Percentiles rank a stretch among this genome's conserved stretches.
phyloP scores from a whole-genome alignment of 1,284 basidiomycete genomes.

The Puccinia sorghi region DNA sequence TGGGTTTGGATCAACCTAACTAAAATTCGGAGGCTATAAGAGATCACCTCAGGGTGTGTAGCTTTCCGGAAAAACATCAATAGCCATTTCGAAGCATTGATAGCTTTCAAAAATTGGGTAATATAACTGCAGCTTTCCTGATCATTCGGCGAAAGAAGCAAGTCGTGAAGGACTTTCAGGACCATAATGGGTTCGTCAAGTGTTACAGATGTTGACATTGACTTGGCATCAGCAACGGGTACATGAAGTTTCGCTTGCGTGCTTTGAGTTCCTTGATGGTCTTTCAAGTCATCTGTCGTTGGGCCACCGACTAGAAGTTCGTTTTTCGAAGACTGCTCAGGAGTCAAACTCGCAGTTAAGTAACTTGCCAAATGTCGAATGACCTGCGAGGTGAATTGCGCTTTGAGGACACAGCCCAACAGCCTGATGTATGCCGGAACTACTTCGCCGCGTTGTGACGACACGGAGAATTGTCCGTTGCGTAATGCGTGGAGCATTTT shows the following conservation, averaged over 20 bases:
- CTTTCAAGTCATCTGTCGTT: background rate
- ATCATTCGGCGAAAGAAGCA: conserved; percentile 64
- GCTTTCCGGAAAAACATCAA: conserved; percentile 71
- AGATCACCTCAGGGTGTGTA: conserved; percentile 66
- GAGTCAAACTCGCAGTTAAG: conserved; percentile 76
- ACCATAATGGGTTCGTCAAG: conserved; percentile 68
- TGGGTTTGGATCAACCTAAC: conserved; percentile 62
- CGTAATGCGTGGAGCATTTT: conserved; percentile 79
- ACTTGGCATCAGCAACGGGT: conserved; percentile 36
- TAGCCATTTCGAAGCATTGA: conserved; percentile 72
- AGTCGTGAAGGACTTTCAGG: conserved; percentile 65
- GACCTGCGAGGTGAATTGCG: conserved; percentile 68
- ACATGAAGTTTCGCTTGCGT: conserved; percentile 5
- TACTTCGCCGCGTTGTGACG: conserved; percentile 53
- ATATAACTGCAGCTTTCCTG: conserved; percentile 57
- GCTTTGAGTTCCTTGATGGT: background rate
- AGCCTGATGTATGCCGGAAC: conserved; percentile 55
- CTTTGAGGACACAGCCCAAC: conserved; percentile 65
- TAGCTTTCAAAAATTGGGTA: conserved; percentile 67
- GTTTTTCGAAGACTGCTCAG: conserved; percentile 52
- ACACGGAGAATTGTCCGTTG: conserved; percentile 63
- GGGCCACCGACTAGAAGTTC: conserved; percentile 8
- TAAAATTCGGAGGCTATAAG: conserved; percentile 65
- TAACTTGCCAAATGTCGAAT: conserved; percentile 85
- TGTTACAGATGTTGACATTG: conserved; percentile 53